Percentiles rank a stretch among this genome's conserved stretches.
These are phyloP conservation scores for Cutaneotrichosporon dermatis DNA, from an alignment of 1,284 basidiomycete species.

Conservation along the genomic window DNA sequence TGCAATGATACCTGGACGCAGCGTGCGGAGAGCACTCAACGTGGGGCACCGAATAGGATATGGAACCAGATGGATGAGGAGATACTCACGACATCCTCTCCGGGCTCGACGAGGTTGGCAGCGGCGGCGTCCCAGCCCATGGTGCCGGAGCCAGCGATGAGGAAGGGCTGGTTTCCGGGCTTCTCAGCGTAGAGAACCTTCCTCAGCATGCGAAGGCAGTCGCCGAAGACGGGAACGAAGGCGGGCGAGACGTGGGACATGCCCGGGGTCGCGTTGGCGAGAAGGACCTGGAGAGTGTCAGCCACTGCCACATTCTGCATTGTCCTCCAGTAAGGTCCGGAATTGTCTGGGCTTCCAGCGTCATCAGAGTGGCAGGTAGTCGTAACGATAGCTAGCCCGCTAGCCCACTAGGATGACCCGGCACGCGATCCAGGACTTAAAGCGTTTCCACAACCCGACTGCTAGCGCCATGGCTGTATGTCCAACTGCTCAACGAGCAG, in stretches of 20 bases:
- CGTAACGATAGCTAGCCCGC: too few species aligned
- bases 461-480: too few species aligned
- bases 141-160: slow-evolving; percentile 91
- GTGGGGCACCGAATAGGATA: too few species aligned
- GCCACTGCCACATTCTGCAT: slow-evolving; percentile 6
- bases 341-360: background rate
- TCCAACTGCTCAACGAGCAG: too few species aligned
- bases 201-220: slow-evolving; percentile 81
- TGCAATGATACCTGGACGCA: too few species aligned
- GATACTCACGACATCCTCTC: slow-evolving; percentile 64
- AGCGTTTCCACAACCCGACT: too few species aligned
- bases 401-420: too few species aligned
- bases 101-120: slow-evolving; percentile 72
- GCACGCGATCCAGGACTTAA: too few species aligned
- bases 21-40: too few species aligned
- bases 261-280: slow-evolving; percentile 56
- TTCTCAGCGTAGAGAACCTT: slow-evolving; percentile 69
- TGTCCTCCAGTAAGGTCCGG: too few species aligned
- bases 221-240: slow-evolving; percentile 84
- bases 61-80: too few species aligned
- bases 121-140: slow-evolving; percentile 77
- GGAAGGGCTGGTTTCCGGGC: slow-evolving; percentile 65
- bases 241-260: slow-evolving; percentile 88
- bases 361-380: too few species aligned
- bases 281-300: slow-evolving; percentile 41